Evolutionary conservation across 768 basidiomycete genomes (phyloP), one percentile per base, ranked within the genome.

Genomic region (Mycena venus): DNA sequence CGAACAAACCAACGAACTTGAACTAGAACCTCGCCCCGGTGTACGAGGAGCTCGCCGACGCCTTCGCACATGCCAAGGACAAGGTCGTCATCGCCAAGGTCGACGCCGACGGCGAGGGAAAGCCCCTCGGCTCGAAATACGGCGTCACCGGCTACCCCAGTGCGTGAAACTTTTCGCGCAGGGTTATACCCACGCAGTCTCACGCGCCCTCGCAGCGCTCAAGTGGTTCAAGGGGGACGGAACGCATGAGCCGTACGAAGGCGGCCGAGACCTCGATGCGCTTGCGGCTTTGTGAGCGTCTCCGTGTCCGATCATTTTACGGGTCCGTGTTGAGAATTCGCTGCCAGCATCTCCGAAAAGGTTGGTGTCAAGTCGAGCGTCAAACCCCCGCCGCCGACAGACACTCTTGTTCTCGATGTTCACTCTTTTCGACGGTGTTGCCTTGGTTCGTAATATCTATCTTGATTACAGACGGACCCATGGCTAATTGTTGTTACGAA

Each of bases 11-110:
- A 36, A 69, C 58, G 38, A 80, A 51, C 66, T 23, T 29, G 49
- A 40, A 25, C 29, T 78, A 96, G 95, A 96, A 90, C 85, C 93
- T 98, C 72, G 97, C 96, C 0, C 97, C 97, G 4, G 83, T 86
- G 0, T 99, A 95, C 76, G 97, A 98, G 81, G 89, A 97, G 81
- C 91, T 99, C 31, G 97, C 93, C 32, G 94, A 98, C 78, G 94
- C 94, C n/a, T 99, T 91, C 80, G 84, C 89, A 4, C 90, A 93
- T 66, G 91, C 88, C 64, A 93, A 93, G 75, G 92, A 96, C 80
- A 95, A 95, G 80, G 94, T 99, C 25, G 78, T 95, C 62, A 90
- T 99, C 77, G 97, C 96, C 65, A 98, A 98, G 80, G 93, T 97
- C 14, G 96, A 99, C 77, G 96, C 96, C 1, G 97, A 99, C 80